Conservation (phyloP, 2,329 filamentous ascomycete genomes). For the Hymenoscyphus repandus region DNA sequence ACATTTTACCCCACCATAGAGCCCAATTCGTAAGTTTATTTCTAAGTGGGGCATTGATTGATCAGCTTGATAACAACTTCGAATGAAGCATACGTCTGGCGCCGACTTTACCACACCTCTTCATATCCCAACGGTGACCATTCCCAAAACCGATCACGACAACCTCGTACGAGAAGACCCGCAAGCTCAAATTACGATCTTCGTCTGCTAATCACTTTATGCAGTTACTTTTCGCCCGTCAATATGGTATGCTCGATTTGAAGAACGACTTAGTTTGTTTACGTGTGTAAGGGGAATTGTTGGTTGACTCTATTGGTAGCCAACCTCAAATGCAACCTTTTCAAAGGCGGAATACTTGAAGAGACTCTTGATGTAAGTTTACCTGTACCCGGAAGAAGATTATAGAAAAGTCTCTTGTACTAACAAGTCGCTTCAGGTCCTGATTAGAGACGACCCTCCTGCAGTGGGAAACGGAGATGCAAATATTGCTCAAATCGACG, state of each 20-base stretch:
- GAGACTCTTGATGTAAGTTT: conserved; percentile 36
- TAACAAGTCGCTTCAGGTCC: conserved; percentile 14
- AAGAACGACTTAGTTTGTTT: conserved; percentile 1
- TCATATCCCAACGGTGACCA: conserved; percentile 40
- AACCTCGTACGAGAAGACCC: conserved; percentile 42
- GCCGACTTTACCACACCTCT: conserved; percentile 32
- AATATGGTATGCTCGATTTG: conserved; percentile 46
- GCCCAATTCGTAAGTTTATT: conserved; percentile 42
- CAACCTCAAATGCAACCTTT: conserved; percentile 43
- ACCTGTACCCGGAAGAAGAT: no score
- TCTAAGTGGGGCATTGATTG: neutral
- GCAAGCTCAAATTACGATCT: neutral
- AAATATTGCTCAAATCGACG: conserved; percentile 12
- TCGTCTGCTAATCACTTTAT: conserved; percentile 9
- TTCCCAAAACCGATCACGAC: conserved; percentile 58
- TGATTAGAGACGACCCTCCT: conserved; percentile 22
- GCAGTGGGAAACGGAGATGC: conserved; percentile 13
- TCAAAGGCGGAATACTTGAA: conserved; percentile 43
- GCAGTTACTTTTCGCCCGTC: conserved; percentile 34
- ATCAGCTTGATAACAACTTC: conserved; percentile 1
- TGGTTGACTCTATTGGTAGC: conserved; percentile 18
- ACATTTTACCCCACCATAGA: conserved; percentile 30
- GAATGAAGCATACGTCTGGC: conserved; percentile 35
- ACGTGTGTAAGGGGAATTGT: neutral
- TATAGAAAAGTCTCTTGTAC: no score